Percentiles rank a stretch among this genome's conserved stretches.
Conservation (phyloP, 352 stramenopile species). For the Phytophthora brassicae region DNA sequence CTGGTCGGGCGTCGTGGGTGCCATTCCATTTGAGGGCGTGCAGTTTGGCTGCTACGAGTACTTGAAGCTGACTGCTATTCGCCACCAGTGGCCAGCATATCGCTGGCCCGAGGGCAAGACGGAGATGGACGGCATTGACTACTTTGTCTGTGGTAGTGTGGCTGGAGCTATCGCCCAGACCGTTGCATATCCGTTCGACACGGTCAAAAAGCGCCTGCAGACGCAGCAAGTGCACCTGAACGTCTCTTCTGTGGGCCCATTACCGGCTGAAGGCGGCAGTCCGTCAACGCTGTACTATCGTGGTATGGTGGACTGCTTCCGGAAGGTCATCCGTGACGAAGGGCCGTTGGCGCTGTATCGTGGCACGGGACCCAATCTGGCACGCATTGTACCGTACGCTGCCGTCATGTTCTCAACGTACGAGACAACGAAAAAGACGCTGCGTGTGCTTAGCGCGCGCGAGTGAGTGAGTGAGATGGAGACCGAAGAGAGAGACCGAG, state of each 20-base stretch:
- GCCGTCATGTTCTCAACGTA: conserved; percentile 87
- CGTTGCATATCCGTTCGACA: conserved; percentile 86
- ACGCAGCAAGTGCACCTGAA: conserved; percentile 39
- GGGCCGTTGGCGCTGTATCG: conserved; percentile 70
- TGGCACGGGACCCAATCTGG: conserved; percentile 76
- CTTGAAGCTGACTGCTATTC: conserved; percentile 54
- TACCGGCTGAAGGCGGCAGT: conserved; percentile 25
- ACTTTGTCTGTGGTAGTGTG: conserved; percentile 76
- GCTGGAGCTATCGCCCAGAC: conserved; percentile 75
- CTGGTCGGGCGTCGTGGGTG: conserved; percentile 61
- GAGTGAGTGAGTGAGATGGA: conserved; percentile 10
- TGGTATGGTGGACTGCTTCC: conserved; percentile 79
- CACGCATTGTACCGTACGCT: conserved; percentile 77
- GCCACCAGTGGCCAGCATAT: conserved; percentile 54
- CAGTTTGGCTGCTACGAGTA: conserved; percentile 88
- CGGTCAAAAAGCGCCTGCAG: conserved; percentile 84
- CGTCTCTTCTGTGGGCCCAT: conserved; percentile 17
- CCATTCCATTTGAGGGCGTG: conserved; percentile 81
- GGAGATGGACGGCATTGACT: conserved; percentile 73
- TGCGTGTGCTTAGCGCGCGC: conserved; percentile 41
- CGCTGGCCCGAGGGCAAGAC: conserved; percentile 67
- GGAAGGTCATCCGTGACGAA: conserved; percentile 70
- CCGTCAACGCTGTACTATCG: conserved; percentile 46
- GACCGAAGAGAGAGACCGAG: conserved; percentile 27
- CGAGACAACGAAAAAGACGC: conserved; percentile 74